Evolutionary conservation across 345 rosid genomes (phyloP), one percentile per base, ranked within the genome.

Genomic region (Aethionema arabicum): DNA sequence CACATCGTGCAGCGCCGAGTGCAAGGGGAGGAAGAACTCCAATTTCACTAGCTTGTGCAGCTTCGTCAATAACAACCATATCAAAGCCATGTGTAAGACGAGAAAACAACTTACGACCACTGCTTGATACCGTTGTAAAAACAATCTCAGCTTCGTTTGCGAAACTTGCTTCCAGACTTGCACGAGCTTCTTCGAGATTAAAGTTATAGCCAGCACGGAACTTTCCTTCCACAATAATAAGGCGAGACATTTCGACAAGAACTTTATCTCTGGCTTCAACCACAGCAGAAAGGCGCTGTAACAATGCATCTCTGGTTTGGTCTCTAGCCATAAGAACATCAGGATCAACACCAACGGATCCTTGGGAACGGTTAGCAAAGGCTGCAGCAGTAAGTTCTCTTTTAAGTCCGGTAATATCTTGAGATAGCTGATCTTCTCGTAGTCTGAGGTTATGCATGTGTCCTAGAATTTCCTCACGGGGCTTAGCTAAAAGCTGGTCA

Each of bases 61-160:
- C 99, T 76, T 93, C 99, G 15, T 93, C 99, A 37, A 93, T 93
- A 69, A 93, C 99, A 30, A 93, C 99, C 99, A 93, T 93, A 75
- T 93, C 99, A 38, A 93, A 93, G 66, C 99, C 99, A 86, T 93
- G 99, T 16, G 92, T 83, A 29, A 93, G 91, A 56, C 97, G 96
- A 67, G 97, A 84, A 79, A 93, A 93, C 75, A 93, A 64, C 70
- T 93, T 93, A 30, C 97, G 90, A 32, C 99, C 99, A 74, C 99
- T 93, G 78, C 99, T 93, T 52, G 99, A 93, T 49, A 93, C 99
- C 10, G 99, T 93, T 21, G 99, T 93, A 75, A 93, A 93, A 64
- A 93, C 99, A 77, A 93, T 93, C 82, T 93, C 99, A 56, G 99
- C 99, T 78, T 93, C 99, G 40, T 93, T 93, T 36, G 99, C 99